Conservation (phyloP, 768 basidiomycete species). For the Boletus vermiculosoides region DNA sequence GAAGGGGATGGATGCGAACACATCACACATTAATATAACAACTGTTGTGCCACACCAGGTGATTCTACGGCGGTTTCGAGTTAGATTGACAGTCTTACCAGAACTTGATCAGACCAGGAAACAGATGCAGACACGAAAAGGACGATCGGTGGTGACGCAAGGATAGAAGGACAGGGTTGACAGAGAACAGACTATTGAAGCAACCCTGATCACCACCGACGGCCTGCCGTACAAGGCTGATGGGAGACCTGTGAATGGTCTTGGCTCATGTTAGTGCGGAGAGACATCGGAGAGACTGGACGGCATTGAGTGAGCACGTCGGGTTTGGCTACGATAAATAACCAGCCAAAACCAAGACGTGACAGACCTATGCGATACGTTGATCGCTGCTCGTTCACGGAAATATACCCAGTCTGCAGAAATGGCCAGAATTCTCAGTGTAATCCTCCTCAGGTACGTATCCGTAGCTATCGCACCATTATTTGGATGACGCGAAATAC, state of each 20-base stretch:
- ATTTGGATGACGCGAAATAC: slow-evolving; percentile 13
- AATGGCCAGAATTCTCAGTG: slow-evolving; percentile 14
- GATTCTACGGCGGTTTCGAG: slow-evolving; percentile 6
- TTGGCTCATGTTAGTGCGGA: neutral
- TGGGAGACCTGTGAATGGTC: neutral
- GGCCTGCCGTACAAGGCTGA: neutral
- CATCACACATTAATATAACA: slow-evolving; percentile 11
- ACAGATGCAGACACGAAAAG: neutral
- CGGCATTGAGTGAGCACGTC: neutral
- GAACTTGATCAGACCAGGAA: neutral
- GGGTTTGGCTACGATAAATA: neutral
- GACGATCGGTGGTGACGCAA: slow-evolving; percentile 12
- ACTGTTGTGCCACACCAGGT: slow-evolving; percentile 1
- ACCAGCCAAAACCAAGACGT: neutral
- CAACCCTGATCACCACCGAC: slow-evolving; percentile 9
- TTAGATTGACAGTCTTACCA: slow-evolving; percentile 17
- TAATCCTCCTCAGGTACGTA: slow-evolving; percentile 27
- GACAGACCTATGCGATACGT: neutral
- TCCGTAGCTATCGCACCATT: slow-evolving; percentile 22
- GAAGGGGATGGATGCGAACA: slow-evolving; percentile 1
- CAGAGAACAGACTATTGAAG: slow-evolving; percentile 15
- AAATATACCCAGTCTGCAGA: slow-evolving; percentile 4
- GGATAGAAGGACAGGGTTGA: slow-evolving; percentile 11
- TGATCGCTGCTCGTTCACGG: slow-evolving; percentile 12
- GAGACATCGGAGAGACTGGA: neutral